Evolutionary conservation across 495 filamentous ascomycete species (phyloP).

Genomic region (Podospora sp.): DNA sequence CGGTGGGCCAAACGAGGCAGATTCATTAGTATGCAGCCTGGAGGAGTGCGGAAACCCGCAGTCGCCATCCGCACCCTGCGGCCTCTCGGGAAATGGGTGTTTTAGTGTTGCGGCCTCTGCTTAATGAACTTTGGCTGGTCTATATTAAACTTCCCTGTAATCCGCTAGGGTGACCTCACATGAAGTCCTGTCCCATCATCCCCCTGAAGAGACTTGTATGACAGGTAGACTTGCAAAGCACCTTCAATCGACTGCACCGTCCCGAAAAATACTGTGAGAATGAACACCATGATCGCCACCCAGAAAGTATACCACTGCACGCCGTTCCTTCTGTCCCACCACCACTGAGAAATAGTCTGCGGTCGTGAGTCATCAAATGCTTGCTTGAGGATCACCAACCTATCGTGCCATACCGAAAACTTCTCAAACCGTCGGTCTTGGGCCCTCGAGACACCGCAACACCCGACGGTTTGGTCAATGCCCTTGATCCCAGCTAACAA

Average conservation of each 20-base stretch:
- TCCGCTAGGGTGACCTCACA: neutral
- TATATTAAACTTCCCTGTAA: neutral
- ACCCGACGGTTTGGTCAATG: neutral
- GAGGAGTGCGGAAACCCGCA: no score
- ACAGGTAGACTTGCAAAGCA: conserved; percentile 46
- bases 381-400: conserved; percentile 54
- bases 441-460: conserved; percentile 32
- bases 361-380: conserved; percentile 55
- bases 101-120: no score
- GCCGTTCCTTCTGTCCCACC: conserved; percentile 52
- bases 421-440: conserved; percentile 41
- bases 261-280: conserved; percentile 54
- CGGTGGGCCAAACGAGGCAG: no score
- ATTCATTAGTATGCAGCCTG: no score
- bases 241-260: conserved; percentile 53
- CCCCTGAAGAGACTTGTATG: neutral
- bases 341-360: conserved; percentile 49
- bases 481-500: conserved; percentile 17
- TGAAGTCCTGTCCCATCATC: neutral
- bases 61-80: no score
- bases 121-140: no score
- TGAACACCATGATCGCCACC: conserved; percentile 51
- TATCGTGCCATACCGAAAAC: conserved; percentile 54
- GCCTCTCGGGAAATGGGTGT: no score
- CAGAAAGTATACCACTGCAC: conserved; percentile 60